Percentiles rank a stretch among this genome's conserved stretches.
Conservation (phyloP, 805 yeast species). For the Candida stauntonica region DNA sequence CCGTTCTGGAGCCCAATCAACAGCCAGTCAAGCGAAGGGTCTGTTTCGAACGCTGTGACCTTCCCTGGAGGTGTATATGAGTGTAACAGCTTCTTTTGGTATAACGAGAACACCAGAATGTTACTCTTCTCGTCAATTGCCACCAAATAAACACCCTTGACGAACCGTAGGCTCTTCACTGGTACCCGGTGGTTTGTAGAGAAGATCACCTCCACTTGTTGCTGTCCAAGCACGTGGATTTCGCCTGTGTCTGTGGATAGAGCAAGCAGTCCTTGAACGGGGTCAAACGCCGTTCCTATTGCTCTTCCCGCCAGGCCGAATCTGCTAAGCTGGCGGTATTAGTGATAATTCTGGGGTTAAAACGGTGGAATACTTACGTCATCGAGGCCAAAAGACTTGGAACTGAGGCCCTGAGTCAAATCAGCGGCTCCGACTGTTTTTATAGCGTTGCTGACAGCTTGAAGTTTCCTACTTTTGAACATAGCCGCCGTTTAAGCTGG, state of each 20-base stretch:
- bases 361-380: conserved; percentile 25
- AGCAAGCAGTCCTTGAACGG: conserved; percentile 82
- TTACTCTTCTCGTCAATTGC: conserved; percentile 60
- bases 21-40: conserved; percentile 87
- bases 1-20: conserved; percentile 80
- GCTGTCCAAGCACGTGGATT: conserved; percentile 79
- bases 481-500: conserved; percentile 14
- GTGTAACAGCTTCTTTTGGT: conserved; percentile 54
- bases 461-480: conserved; percentile 32
- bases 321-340: conserved; percentile 20
- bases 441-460: conserved; percentile 30
- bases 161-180: conserved; percentile 55
- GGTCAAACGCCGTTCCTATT: conserved; percentile 73
- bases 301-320: conserved; percentile 67
- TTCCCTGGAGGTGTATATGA: conserved; percentile 59
- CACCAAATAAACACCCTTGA: conserved; percentile 78
- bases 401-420: conserved; percentile 27
- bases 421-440: conserved; percentile 29
- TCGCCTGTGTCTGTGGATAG: conserved; percentile 67
- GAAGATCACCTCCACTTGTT: conserved; percentile 68
- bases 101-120: conserved; percentile 66
- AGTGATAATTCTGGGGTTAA: neutral
- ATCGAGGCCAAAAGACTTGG: conserved; percentile 30
- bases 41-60: conserved; percentile 67
- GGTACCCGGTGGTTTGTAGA: conserved; percentile 46